Base-by-base conservation (phyloP, 2,329 filamentous ascomycete species). In the Fusarium euwallaceae region DNA sequence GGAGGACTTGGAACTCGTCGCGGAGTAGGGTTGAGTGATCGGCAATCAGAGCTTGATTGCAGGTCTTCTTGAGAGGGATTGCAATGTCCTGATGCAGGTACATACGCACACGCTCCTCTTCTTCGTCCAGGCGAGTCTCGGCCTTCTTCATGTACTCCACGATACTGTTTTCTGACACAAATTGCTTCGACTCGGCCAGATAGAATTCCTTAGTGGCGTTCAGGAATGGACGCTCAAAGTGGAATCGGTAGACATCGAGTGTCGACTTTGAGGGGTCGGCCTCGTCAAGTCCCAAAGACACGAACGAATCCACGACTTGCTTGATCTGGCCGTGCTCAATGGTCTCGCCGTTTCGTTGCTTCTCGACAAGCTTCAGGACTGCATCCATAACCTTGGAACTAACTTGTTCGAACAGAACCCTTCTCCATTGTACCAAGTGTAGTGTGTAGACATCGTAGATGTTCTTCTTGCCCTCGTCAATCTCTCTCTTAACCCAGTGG, bases 121-220 rank as follows among this genome's bases (percentile, higher is more conserved):
- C 97, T 83, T 99, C 97, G 9, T 94, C 91, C 70, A 99, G 85
- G 36, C 97, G 92, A 48, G 91, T 85, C 84, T 98, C 96, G 1
- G 97, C 97, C 89, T 99, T 99, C 88, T 98, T 98, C 97, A 99
- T 98, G 85, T 98, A 99, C 81, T 99, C 97, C 37, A 99, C 95
- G 5, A 99, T 95, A 73, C 94, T 97, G 82, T 99, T 99, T 83
- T 98, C 96, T 12, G 95, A 94, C 37, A 99, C 91, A 81, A 99
- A 99, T 73, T 95, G 93, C 78, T 95, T 94, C 22, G 97, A 98
- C 83, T 99, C 97, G 55, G 93, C 92, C 78, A 95, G 89, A 83
- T 99, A 99, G 85, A 98, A 99, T 34, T 88, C 86, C 78, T 90
- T 91, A 11, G 97, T 99, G 4, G 95, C 94, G 7, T 89, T 88